Evolutionary conservation across 345 rosid species (phyloP), one percentile per base, ranked within the genome.

Genomic region (Lepidium sativum): DNA sequence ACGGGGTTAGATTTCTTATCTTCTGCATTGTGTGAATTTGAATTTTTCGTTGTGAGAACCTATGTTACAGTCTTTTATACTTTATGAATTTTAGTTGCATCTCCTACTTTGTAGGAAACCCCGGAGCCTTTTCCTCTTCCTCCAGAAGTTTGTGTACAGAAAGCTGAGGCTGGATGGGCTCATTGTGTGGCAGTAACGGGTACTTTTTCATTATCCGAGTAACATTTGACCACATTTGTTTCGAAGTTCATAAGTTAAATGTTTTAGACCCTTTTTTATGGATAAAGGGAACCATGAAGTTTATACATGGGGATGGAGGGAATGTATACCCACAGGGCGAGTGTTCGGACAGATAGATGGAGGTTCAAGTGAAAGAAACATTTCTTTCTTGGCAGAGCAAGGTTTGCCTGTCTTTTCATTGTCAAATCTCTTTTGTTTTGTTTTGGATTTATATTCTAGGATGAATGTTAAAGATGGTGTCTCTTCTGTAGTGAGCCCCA

Each of bases 221-320:
- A 57, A 66, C 50, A 29, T 67, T 49, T 52, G 42, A 55, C 6
- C 18, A 13, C 41, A 5, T 40, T 6, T 23, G 44, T 29, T 55
- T 57, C 17, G 3, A 44, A 50, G 40, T 55, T 48, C 6, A 9
- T 12, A 8, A 50, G 13, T 23, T 17, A 1, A 27, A 34, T 48
- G 52, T n/a, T 58, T 38, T 17, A 8, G 6, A 27, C 33, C 6
- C 13, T n/a, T 4, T 29, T 73, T 75, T 11, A 73, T 44, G 33
- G 71, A 69, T 35, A 48, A 76, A 95, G 99, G 80, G 40, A 69
- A 23, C 14, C 96, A 83, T 31, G 89, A 86, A 60, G 91, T 95
- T 54, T 91, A 81, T 66, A 91, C 99, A 25, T 95, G 99, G 99
- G 99, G 99, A 48, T 95, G 99, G 99, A 88, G 78, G 68, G 99